Conservation (phyloP, 106 monocot species). For the Dactylorhiza incarnata region DNA sequence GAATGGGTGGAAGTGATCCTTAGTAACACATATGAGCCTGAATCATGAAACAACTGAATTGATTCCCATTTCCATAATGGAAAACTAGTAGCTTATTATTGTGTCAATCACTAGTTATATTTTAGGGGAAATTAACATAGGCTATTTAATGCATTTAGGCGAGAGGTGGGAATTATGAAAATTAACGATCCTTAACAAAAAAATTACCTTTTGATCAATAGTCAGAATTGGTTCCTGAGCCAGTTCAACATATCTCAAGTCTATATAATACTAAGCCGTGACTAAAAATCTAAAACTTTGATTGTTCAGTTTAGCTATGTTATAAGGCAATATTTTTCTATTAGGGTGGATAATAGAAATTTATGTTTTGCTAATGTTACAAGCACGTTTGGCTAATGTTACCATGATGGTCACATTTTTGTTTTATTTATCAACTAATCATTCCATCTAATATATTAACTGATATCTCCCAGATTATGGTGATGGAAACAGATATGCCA, state of each 20-base stretch:
- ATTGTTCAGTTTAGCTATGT: not conserved
- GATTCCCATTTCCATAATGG: not conserved
- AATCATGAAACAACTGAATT: not conserved
- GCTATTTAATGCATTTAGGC: not conserved
- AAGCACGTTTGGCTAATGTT: not conserved
- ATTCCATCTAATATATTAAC: not conserved
- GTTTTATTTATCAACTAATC: not conserved
- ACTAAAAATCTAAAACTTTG: not conserved
- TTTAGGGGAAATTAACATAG: not conserved
- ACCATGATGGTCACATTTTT: not conserved
- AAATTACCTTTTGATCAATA: not conserved
- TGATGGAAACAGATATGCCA: slow-evolving; percentile 53
- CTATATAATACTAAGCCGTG: not conserved
- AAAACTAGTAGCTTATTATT: not conserved
- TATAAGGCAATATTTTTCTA: not conserved
- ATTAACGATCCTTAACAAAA: not conserved
- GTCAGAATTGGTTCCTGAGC: not conserved
- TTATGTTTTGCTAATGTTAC: too few species aligned
- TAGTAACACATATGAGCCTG: not conserved
- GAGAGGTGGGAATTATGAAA: not conserved
- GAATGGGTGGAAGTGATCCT: too few species aligned
- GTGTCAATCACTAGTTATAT: not conserved
- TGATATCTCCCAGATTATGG: slow-evolving; percentile 34
- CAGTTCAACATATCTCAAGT: not conserved
- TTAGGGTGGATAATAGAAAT: not conserved